Evolutionary conservation across 176 grass and related monocot genomes (phyloP).

Genomic region (Paspalum vaginatum): DNA sequence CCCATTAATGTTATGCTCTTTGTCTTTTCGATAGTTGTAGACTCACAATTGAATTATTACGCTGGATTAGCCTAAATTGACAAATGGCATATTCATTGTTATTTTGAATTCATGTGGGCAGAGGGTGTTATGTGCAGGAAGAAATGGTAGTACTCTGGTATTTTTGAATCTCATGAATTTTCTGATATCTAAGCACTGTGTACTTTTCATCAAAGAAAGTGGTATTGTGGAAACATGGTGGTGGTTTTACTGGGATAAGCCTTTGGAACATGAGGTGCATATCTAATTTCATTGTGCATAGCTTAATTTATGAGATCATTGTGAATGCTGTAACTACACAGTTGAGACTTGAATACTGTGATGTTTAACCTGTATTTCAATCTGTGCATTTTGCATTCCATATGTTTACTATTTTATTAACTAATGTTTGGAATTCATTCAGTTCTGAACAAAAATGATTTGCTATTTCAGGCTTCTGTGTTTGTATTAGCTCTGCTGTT

Average conservation of each 20-base stretch:
- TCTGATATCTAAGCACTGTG: neutral
- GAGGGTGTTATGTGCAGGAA: too few relatives aligned
- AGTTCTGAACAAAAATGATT: neutral
- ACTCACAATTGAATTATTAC: too few relatives aligned
- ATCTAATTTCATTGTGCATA: constrained; percentile 3
- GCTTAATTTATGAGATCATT: constrained; percentile 6
- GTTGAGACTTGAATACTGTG: neutral
- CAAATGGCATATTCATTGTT: too few relatives aligned
- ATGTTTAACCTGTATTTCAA: neutral
- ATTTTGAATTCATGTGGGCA: too few relatives aligned
- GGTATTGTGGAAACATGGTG: neutral
- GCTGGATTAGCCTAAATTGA: too few relatives aligned
- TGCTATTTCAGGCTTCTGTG: neutral
- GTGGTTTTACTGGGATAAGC: neutral
- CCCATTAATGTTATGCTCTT: too few relatives aligned
- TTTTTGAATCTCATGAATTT: neutral
- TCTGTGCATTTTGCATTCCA: neutral
- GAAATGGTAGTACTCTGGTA: neutral
- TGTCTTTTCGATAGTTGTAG: too few relatives aligned
- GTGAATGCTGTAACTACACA: neutral
- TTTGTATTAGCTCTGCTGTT: too few relatives aligned
- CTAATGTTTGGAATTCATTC: too few relatives aligned
- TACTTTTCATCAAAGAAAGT: neutral
- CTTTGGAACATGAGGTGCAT: constrained; percentile 12
- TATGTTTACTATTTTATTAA: neutral